These are phyloP conservation scores for Paecilomyces niveus DNA, from an alignment of 2,329 filamentous ascomycete genomes.

Conservation along the genomic window DNA sequence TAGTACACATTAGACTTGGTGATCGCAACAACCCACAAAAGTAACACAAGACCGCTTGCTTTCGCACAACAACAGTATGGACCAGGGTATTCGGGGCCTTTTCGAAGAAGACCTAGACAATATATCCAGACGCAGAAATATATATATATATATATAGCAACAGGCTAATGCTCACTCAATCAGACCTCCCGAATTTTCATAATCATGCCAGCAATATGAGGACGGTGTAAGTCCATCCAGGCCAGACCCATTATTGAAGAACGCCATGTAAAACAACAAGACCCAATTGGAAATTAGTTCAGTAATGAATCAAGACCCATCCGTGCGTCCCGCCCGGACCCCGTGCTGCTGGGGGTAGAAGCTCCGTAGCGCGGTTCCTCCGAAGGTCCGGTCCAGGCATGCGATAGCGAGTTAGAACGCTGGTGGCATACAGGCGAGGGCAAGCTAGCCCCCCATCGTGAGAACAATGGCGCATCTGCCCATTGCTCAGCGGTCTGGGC, in stretches of 20 bases:
- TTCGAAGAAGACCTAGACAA: not conserved
- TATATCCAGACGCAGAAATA: not conserved
- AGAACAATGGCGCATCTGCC: not conserved
- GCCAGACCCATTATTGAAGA: conserved; percentile 4
- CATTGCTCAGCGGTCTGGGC: conserved; percentile 11
- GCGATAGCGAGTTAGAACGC: conserved; percentile 16
- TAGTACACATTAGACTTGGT: not conserved
- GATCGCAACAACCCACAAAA: not conserved
- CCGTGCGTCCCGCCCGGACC: conserved; percentile 26
- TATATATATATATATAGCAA: not conserved
- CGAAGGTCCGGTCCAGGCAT: conserved; percentile 14
- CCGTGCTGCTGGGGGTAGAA: not conserved
- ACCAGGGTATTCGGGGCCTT: not conserved
- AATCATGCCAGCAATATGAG: not conserved
- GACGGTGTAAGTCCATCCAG: not conserved
- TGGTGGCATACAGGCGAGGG: not conserved
- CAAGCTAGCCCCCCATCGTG: not conserved
- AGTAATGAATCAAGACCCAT: conserved; percentile 34
- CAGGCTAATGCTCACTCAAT: not conserved
- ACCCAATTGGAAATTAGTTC: conserved; percentile 21
- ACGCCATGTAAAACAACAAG: conserved; percentile 8
- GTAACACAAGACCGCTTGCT: not conserved
- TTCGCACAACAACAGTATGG: not conserved
- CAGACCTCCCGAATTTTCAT: not conserved
- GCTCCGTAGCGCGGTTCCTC: conserved; percentile 6